These are phyloP conservation scores for Leccinum broughii DNA, from an alignment of 768 basidiomycete species.

Conservation along the genomic window DNA sequence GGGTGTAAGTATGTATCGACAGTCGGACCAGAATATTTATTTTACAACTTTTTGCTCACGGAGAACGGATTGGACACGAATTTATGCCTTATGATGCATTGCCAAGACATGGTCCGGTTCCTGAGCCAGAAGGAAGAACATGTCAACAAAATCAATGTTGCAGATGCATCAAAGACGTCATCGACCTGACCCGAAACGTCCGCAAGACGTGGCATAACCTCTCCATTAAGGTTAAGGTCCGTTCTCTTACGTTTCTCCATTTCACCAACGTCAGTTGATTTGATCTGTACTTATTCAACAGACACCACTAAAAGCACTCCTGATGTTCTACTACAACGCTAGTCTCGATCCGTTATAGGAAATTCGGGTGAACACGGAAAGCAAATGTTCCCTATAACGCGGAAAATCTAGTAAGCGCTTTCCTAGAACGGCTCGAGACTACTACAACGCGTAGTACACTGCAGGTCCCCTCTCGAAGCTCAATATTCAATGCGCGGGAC, in stretches of 20 bases:
- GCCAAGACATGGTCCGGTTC: too few species aligned
- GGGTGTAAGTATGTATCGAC: neutral
- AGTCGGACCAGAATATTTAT: neutral
- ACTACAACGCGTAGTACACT: constrained; percentile 41
- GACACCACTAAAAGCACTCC: constrained; percentile 89
- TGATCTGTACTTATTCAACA: constrained; percentile 34
- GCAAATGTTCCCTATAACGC: too few species aligned
- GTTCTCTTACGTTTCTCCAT: constrained; percentile 9
- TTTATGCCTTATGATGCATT: neutral
- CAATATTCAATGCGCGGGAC: constrained; percentile 77
- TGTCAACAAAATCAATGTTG: too few species aligned
- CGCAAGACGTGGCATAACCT: neutral
- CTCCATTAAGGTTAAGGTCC: constrained; percentile 72
- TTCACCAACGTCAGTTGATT: neutral
- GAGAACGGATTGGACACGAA: neutral
- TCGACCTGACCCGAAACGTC: constrained; percentile 73
- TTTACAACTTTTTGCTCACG: neutral
- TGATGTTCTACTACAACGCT: constrained; percentile 90
- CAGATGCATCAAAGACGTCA: constrained; percentile 60
- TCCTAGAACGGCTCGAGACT: too few species aligned
- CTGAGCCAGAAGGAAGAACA: too few species aligned
- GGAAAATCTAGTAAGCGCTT: too few species aligned
- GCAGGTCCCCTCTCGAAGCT: constrained; percentile 89
- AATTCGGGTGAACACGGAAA: too few species aligned
- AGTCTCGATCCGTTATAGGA: too few species aligned